Base-by-base conservation (phyloP, 306 rosid genomes). In the Trifolium fragiferum region DNA sequence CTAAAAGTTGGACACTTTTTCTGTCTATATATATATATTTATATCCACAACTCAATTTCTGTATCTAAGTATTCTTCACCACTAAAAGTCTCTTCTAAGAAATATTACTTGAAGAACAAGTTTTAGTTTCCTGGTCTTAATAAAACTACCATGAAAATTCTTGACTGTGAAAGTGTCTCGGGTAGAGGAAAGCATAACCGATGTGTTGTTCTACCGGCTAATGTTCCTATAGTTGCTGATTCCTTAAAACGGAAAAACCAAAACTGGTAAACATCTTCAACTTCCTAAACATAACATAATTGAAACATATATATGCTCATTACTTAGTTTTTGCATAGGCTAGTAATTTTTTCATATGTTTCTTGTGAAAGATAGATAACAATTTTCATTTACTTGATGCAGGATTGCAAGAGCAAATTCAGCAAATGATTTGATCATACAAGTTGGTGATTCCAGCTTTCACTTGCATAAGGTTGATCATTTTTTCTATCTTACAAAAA, bases 391-490 rank as follows among this genome's bases (percentile, higher is more conserved):
- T 77, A 9, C 37, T 57, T 63, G 54, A 33, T 81, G 87, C 86
- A 89, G 97, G 97, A 33, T 80, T 85, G 90, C 89, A 49, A 75
- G 72, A 60, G 58, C 88, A 1, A 82, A 78, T 72, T 80, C 73
- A 5, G 66, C 70, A 10, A 83, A 60, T 59, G 90, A 90, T 86
- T 79, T 93, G 78, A 59, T 86, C 77, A 73, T 93, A 66, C 79
- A 87, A 80, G 75, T 93, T 70, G 97, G 90, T 76, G 86, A 88
- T 66, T 88, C 83, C 60, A 82, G 32, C 84, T 90, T 93, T 80
- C 81, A 86, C 87, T 85, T 93, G 88, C 97, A 90, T 81, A 93
- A 90, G 98, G 98, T 93, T 49, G 1, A 27, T 10, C 13, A 13
- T 59, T 27, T 57, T 57, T 57, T 11, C 30, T 12, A 54, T 0